phyloP scores from a whole-genome alignment of 1,284 basidiomycete genomes.

The Retiboletus flavoniger region DNA sequence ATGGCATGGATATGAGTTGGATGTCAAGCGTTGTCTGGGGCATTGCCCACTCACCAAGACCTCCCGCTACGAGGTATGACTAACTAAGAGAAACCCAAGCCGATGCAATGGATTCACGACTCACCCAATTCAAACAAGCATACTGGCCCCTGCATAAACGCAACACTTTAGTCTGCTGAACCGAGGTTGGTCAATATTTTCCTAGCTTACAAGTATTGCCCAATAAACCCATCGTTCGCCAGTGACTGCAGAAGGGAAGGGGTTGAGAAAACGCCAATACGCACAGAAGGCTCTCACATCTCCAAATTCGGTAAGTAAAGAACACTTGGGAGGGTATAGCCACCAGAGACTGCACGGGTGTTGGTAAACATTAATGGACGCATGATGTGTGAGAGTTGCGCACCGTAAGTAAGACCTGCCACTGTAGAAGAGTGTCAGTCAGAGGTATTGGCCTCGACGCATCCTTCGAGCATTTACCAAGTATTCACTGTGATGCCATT shows the following conservation, averaged over 20 bases:
- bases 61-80: not conserved
- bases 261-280: not conserved
- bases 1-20: not conserved
- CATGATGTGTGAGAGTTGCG: not conserved
- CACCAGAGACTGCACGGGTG: not conserved
- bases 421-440: not conserved
- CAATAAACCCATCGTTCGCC: conserved; percentile 1
- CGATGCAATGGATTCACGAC: not conserved
- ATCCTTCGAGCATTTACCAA: not conserved
- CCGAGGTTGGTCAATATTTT: not conserved
- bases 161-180: not conserved
- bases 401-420: not conserved
- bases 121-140: too few relatives aligned
- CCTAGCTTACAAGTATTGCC: not conserved
- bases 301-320: conserved; percentile 7
- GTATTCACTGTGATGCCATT: not conserved
- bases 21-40: not conserved
- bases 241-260: not conserved
- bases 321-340: not conserved
- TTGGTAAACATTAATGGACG: too few relatives aligned
- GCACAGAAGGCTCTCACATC: not conserved
- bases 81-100: not conserved
- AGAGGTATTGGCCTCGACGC: not conserved
- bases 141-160: too few relatives aligned
- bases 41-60: conserved; percentile 1